phyloP scores from a whole-genome alignment of 495 filamentous ascomycete genomes.

The Neurospora hispaniola region DNA sequence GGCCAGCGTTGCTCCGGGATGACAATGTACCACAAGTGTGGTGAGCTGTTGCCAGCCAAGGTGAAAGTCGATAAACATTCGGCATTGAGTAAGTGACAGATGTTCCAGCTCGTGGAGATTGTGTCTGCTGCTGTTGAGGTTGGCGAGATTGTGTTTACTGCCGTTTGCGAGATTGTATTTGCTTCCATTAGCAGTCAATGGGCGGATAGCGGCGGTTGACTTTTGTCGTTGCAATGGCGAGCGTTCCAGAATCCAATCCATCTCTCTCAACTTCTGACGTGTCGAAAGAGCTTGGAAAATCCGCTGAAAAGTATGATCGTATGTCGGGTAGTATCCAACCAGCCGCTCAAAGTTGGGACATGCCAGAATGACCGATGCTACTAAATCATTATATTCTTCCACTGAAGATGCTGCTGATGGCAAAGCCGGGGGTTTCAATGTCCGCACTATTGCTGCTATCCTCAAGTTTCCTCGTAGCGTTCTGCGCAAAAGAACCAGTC shows the following conservation, averaged over 20 bases:
- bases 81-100: constrained; percentile 50
- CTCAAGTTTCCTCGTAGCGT: constrained; percentile 61
- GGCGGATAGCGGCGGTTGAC: background rate
- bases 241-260: constrained; percentile 61
- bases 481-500: constrained; percentile 63
- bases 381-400: constrained; percentile 56
- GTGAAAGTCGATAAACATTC: constrained; percentile 61
- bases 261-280: constrained; percentile 60
- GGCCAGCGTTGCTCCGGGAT: constrained; percentile 50
- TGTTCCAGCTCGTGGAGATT: constrained; percentile 33
- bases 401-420: constrained; percentile 37
- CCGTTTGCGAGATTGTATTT: background rate
- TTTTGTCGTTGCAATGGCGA: constrained; percentile 24
- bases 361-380: constrained; percentile 72
- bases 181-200: background rate
- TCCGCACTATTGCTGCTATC: constrained; percentile 61
- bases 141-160: constrained; percentile 7
- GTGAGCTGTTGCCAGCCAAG: constrained; percentile 58
- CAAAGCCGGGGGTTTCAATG: constrained; percentile 61
- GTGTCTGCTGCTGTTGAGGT: background rate
- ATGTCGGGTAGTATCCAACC: constrained; percentile 57
- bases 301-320: constrained; percentile 63
- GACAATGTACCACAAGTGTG: constrained; percentile 64
- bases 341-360: constrained; percentile 77
- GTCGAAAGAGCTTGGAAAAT: constrained; percentile 72